Evolutionary conservation across 2,329 filamentous ascomycete species (phyloP).

Genomic region (Monilinia laxa): DNA sequence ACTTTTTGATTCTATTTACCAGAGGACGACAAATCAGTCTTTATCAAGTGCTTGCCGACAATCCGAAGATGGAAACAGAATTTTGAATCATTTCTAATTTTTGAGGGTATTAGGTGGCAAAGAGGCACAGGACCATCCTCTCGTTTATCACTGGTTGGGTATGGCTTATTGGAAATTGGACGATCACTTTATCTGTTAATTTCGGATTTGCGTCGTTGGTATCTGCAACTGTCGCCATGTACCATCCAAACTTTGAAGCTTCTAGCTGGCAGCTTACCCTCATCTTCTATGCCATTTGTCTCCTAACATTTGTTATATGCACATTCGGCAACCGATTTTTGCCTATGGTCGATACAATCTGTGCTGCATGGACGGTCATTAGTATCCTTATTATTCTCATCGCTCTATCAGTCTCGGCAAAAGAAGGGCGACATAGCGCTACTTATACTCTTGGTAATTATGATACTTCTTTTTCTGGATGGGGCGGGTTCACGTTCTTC

Average conservation of each 20-base stretch:
- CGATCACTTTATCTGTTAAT: slow-evolving; percentile 79
- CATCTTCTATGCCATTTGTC: slow-evolving; percentile 67
- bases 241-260: slow-evolving; percentile 52
- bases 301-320: slow-evolving; percentile 65
- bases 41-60: not conserved
- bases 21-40: not conserved
- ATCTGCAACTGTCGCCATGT: slow-evolving; percentile 53
- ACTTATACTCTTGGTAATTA: slow-evolving; percentile 56
- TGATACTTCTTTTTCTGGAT: slow-evolving; percentile 55
- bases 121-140: slow-evolving; percentile 59
- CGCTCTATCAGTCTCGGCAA: slow-evolving; percentile 54
- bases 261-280: slow-evolving; percentile 66
- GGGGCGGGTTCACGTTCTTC: slow-evolving; percentile 60
- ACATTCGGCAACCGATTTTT: slow-evolving; percentile 66
- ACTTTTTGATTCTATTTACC: not conserved
- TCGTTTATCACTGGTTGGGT: slow-evolving; percentile 75
- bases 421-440: slow-evolving; percentile 52
- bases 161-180: slow-evolving; percentile 77
- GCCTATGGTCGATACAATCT: slow-evolving; percentile 60
- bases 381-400: slow-evolving; percentile 59
- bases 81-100: not conserved
- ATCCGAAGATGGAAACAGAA: not conserved
- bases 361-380: slow-evolving; percentile 54
- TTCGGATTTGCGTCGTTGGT: slow-evolving; percentile 64
- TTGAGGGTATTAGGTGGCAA: slow-evolving; percentile 48